A percentile compares a stretch with the other conserved stretches of the same genome.
Conservation (phyloP, 768 basidiomycete species). For the Russula lepida region DNA sequence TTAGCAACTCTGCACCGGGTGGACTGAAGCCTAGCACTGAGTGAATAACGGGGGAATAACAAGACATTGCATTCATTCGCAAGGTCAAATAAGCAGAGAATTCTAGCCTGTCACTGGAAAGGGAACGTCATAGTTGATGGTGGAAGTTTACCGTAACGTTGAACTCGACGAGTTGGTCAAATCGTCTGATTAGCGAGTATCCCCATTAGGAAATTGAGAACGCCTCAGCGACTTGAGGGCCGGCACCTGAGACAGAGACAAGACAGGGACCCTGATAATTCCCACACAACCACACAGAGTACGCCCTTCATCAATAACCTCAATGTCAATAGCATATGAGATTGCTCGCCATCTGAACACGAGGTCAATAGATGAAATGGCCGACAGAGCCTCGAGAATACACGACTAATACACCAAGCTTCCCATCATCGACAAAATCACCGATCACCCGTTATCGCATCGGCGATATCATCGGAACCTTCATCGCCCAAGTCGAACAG, state of each 20-base stretch:
- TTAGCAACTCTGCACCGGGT: conserved; percentile 19
- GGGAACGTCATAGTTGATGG: not conserved
- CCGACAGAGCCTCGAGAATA: not conserved
- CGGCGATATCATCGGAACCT: not conserved
- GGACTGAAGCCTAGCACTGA: conserved; percentile 5
- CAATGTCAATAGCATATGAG: not conserved
- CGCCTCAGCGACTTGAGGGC: not conserved
- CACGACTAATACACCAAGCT: no score
- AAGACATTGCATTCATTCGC: not conserved
- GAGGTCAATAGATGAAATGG: not conserved
- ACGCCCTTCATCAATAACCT: not conserved
- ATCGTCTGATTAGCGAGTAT: no score
- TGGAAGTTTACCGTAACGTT: no score
- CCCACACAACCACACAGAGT: not conserved
- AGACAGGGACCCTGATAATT: not conserved
- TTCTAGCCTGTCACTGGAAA: not conserved
- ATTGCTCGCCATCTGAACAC: no score
- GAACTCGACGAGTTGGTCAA: no score
- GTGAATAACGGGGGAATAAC: conserved; percentile 10
- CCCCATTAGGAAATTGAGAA: not conserved
- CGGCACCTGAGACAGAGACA: not conserved
- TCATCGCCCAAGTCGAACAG: not conserved
- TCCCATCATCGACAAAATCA: no score
- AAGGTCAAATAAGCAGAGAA: no score
- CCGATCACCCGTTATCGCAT: no score